Base-by-base conservation (phyloP, 306 rosid species). In the Quercus ilex region DNA sequence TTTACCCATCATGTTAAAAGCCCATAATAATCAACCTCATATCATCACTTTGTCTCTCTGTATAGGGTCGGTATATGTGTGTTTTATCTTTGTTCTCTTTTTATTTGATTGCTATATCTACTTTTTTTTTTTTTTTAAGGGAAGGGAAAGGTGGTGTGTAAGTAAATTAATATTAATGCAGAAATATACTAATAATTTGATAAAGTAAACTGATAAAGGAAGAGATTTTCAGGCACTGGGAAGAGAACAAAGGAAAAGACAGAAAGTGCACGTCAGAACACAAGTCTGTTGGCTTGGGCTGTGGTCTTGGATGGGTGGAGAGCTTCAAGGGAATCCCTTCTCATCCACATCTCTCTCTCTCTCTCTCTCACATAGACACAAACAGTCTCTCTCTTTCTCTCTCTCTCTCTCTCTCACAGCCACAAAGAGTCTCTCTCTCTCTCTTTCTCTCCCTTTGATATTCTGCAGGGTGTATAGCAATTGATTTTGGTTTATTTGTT, bases 211-310 rank as follows among this genome's bases (percentile, higher is more conserved):
- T 72, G 68, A 51, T 60, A 52, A 52, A 30, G 6, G 6, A 43
- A 77, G 28, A 76, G 58, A 60, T 21, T 62, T 73, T 74, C 70
- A 15, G 75, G 74, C 60, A 17, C 25, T 30, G 68, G 76, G 75
- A 83, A 80, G 87, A 74, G 71, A 85, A 86, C 90, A 82, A 84
- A 63, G 90, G 85, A 90, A 88, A 90, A 88, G 97, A 90, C 94
- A 89, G 93, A 90, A 90, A 90, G 94, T 81, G 92, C 86, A 88
- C 86, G 86, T 90, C 87, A 92, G 90, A 83, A 65, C 56, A 85
- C 56, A 85, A 87, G 85, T 80, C 77, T 81, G 89, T 82, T 92
- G 92, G 94, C 90, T 90, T 84, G 84, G 79, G 73, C 88, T 84
- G 88, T 87, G 91, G 91, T 86, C 85, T 84, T 83, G 84, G 86